A percentile compares a stretch with the other conserved stretches of the same genome.
Evolutionary conservation across 176 grass and related monocot genomes (phyloP).

Genomic region (Avena sativa): DNA sequence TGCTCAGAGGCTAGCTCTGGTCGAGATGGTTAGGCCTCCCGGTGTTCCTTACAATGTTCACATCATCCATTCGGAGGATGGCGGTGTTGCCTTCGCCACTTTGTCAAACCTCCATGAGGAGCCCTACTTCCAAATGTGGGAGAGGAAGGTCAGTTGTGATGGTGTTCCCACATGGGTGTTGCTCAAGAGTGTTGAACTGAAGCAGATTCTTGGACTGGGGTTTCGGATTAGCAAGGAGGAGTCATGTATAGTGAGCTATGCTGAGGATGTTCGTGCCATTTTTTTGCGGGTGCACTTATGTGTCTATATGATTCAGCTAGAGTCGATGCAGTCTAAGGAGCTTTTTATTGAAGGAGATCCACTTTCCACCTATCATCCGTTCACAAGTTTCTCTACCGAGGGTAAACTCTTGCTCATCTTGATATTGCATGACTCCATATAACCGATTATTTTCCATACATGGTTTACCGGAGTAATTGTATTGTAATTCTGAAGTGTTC

Average conservation of each 20-base stretch:
- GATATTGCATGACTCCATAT: neutral
- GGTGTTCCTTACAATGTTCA: neutral
- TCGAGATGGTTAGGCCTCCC: neutral
- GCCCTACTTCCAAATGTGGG: neutral
- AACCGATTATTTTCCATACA: neutral
- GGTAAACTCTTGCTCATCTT: conserved; percentile 9
- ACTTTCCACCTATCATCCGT: neutral
- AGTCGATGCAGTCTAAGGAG: neutral
- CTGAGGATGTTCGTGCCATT: neutral
- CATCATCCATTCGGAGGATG: neutral
- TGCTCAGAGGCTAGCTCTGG: neutral
- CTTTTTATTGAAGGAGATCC: neutral
- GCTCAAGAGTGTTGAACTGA: neutral
- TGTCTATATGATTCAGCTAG: neutral
- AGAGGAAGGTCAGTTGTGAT: neutral
- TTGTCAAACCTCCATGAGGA: neutral
- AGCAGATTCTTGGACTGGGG: neutral
- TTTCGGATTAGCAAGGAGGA: too few relatives aligned
- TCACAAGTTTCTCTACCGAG: conserved; percentile 6
- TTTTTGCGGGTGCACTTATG: neutral
- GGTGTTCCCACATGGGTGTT: neutral
- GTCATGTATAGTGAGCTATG: neutral
- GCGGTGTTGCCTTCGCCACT: neutral
- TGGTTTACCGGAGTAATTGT: neutral
- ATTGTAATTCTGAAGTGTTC: neutral